Percentiles rank a stretch among this genome's conserved stretches.
Evolutionary conservation across 1,284 basidiomycete genomes (phyloP).

Genomic region (Cryptococcus floricola): DNA sequence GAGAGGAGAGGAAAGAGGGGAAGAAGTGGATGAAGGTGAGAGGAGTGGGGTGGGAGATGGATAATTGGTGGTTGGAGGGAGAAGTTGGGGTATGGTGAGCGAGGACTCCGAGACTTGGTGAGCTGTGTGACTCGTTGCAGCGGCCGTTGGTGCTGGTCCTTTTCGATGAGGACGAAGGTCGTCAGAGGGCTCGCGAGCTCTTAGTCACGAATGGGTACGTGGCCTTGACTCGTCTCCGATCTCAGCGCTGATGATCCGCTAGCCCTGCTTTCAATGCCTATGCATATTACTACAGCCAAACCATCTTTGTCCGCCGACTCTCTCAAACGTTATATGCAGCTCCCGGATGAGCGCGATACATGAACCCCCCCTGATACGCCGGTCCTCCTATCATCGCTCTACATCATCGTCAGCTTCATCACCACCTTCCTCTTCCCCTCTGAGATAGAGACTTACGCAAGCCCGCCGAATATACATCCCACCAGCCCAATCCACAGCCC

Average conservation of each 20-base stretch:
- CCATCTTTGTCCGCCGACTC: too few species aligned
- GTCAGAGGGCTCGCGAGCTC: too few species aligned
- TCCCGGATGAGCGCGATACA: slow-evolving; percentile 24
- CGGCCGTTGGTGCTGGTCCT: too few species aligned
- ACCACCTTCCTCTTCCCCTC: background rate
- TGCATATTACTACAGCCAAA: too few species aligned
- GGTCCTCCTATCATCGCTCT: slow-evolving; percentile 16
- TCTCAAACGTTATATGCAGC: slow-evolving; percentile 19
- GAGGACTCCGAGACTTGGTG: background rate
- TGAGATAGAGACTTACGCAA: slow-evolving; percentile 19
- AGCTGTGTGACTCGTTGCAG: too few species aligned
- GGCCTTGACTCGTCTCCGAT: too few species aligned
- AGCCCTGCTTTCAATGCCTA: too few species aligned
- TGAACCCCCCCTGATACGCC: slow-evolving; percentile 19
- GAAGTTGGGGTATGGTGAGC: slow-evolving; percentile 31
- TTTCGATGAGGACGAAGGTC: too few species aligned
- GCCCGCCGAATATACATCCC: slow-evolving; percentile 17
- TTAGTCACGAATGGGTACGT: too few species aligned
- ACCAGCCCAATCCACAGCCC: slow-evolving; percentile 28
- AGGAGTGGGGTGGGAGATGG: slow-evolving; percentile 72
- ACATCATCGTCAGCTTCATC: background rate
- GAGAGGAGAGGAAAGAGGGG: slow-evolving; percentile 6
- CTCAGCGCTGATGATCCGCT: too few species aligned
- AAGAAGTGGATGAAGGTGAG: slow-evolving; percentile 59
- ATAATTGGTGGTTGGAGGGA: slow-evolving; percentile 51